Percentiles rank a stretch among this genome's conserved stretches.
Conservation (phyloP, 1,284 basidiomycete genomes). For the Leccinum cinnamomeum region DNA sequence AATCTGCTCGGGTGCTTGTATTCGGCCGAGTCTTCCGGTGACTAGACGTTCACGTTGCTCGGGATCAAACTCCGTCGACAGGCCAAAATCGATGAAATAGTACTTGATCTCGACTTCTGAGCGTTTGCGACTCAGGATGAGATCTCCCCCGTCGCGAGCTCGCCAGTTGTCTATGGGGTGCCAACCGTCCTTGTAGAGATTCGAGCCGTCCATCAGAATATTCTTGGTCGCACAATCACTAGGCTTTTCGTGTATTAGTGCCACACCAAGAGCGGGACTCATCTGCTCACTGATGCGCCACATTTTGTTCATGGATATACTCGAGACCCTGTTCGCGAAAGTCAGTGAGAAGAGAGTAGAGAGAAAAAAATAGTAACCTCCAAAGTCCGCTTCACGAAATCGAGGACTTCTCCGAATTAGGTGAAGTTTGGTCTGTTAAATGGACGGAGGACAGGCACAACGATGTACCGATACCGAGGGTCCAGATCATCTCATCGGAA, state of each 20-base stretch:
- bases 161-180: constrained; percentile 22
- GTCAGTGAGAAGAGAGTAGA: neutral
- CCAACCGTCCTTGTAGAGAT: constrained; percentile 28
- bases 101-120: constrained; percentile 26
- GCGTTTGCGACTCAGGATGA: constrained; percentile 1
- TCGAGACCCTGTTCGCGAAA: constrained; percentile 25
- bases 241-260: neutral
- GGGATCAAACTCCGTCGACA: constrained; percentile 10
- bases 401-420: constrained; percentile 32
- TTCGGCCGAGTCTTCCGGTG: constrained; percentile 1
- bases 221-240: constrained; percentile 31
- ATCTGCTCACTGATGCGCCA: constrained; percentile 25
- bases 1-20: constrained; percentile 14
- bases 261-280: neutral
- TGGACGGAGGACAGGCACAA: constrained; percentile 34
- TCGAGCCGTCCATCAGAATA: constrained; percentile 31
- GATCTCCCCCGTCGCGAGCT: constrained; percentile 8
- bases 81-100: constrained; percentile 31
- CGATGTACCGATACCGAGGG: constrained; percentile 24
- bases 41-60: neutral
- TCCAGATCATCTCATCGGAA: constrained; percentile 9
- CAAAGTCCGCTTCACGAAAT: constrained; percentile 38
- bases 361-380: constrained; percentile 24
- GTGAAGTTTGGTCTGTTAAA: constrained; percentile 34
- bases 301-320: constrained; percentile 32